Percentiles rank a stretch among this genome's conserved stretches.
Evolutionary conservation across 352 stramenopile genomes (phyloP).

Genomic region (Phytopythium delawarense): DNA sequence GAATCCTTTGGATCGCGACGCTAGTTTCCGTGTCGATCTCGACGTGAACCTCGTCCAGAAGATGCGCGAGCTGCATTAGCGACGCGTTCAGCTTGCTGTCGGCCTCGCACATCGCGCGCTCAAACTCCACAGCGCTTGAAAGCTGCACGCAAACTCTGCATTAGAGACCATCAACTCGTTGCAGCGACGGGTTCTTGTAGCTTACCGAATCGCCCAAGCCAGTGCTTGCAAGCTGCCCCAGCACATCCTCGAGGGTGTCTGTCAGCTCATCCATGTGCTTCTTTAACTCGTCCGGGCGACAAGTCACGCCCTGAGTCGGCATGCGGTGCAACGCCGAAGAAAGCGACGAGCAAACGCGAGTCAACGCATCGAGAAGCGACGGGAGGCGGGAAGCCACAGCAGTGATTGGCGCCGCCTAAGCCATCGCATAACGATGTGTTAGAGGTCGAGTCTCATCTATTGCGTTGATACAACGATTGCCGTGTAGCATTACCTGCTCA

Average conservation of each 20-base stretch:
- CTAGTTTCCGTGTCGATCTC: constrained; percentile 41
- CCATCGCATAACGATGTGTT: too few relatives aligned
- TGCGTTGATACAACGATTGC: too few relatives aligned
- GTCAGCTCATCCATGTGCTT: constrained; percentile 25
- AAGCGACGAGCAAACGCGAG: constrained; percentile 21
- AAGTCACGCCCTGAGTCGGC: constrained; percentile 23
- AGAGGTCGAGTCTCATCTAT: too few relatives aligned
- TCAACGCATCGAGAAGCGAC: constrained; percentile 15
- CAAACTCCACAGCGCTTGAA: constrained; percentile 22
- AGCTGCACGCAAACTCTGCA: constrained; percentile 13
- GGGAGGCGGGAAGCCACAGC: constrained; percentile 18
- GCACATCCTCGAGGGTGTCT: constrained; percentile 22
- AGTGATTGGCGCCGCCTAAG: constrained; percentile 11
- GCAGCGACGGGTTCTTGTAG: neutral
- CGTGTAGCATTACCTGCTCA: constrained; percentile 20
- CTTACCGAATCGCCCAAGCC: constrained; percentile 23
- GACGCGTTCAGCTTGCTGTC: constrained; percentile 19
- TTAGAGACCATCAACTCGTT: neutral
- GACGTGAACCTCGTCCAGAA: constrained; percentile 28
- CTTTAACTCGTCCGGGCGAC: constrained; percentile 24
- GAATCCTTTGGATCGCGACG: constrained; percentile 34
- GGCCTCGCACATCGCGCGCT: constrained; percentile 22
- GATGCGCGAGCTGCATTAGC: constrained; percentile 34
- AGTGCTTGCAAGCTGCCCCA: constrained; percentile 18
- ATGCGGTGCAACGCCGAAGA: constrained; percentile 33